These are phyloP conservation scores for Pelargonium exstipulatum DNA, from an alignment of 441 rosid species.

Conservation along the genomic window DNA sequence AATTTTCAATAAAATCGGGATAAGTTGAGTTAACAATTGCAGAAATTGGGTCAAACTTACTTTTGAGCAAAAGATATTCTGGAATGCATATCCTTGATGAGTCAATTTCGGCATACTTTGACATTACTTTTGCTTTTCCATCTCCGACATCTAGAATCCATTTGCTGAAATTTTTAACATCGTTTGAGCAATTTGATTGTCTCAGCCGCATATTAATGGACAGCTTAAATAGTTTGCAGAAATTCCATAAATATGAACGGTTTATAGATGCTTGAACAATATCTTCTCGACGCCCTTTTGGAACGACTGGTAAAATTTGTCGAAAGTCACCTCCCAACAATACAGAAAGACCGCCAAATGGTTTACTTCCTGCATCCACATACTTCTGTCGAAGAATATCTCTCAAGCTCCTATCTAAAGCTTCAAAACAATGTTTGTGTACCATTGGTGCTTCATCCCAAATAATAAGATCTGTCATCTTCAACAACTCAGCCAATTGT, in stretches of 20 bases:
- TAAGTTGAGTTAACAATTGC: neutral
- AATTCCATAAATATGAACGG: constrained; percentile 12
- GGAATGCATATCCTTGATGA: neutral
- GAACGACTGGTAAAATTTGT: constrained; percentile 10
- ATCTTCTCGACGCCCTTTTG: neutral
- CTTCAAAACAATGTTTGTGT: constrained; percentile 10
- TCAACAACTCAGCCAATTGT: neutral
- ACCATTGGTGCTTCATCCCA: constrained; percentile 16
- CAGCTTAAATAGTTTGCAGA: neutral
- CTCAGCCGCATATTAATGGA: neutral
- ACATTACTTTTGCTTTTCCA: neutral
- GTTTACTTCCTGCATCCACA: neutral
- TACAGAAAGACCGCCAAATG: constrained; percentile 6
- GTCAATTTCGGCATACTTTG: neutral
- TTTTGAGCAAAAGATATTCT: neutral
- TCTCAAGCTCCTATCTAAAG: neutral
- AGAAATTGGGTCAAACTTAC: neutral
- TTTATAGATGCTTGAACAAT: constrained; percentile 1
- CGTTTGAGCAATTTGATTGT: neutral
- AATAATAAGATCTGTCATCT: neutral
- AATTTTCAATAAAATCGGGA: neutral
- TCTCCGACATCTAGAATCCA: constrained; percentile 5
- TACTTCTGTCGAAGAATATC: neutral
- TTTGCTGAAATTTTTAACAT: neutral
- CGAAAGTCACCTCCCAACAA: constrained; percentile 18